These are phyloP conservation scores for Rhamnella rubrinervis DNA, from an alignment of 331 rosid species.

Conservation along the genomic window DNA sequence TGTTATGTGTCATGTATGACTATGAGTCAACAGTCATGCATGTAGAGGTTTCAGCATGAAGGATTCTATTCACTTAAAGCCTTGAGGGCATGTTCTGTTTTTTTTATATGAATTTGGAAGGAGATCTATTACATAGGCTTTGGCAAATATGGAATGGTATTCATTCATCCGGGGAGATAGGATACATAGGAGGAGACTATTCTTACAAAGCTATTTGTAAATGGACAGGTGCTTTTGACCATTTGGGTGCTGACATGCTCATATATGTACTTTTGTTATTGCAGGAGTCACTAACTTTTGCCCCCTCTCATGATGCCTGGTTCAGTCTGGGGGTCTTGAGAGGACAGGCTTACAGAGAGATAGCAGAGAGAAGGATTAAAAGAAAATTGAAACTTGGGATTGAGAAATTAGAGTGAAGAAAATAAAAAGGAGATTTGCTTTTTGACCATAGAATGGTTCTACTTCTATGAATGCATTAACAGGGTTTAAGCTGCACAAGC, in stretches of 20 bases:
- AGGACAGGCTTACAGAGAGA: not conserved
- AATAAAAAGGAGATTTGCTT: conserved; percentile 7
- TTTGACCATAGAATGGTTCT: conserved; percentile 8
- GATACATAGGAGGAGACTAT: conserved; percentile 22
- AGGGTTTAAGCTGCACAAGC: conserved; percentile 1
- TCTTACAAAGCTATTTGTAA: conserved; percentile 10
- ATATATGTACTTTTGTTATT: not conserved
- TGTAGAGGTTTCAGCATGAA: not conserved
- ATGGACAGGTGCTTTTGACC: conserved; percentile 16
- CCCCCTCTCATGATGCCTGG: conserved; percentile 6
- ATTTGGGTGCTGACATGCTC: conserved; percentile 1
- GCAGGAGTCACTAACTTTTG: not conserved
- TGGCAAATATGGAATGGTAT: conserved; percentile 25
- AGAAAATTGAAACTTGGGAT: not conserved
- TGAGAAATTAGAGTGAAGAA: not conserved
- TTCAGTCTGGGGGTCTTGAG: conserved; percentile 11
- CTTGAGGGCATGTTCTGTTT: not conserved
- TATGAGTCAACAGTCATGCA: too few relatives aligned
- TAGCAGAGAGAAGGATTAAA: not conserved
- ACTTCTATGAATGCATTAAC: not conserved
- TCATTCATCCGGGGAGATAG: conserved; percentile 17
- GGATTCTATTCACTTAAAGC: too few relatives aligned
- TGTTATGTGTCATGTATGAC: not conserved
- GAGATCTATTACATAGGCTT: conserved; percentile 15
- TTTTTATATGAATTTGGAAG: conserved; percentile 18